Evolutionary conservation across 139 green algal species (phyloP).

Genomic region (Auxenochlorella protothecoides): DNA sequence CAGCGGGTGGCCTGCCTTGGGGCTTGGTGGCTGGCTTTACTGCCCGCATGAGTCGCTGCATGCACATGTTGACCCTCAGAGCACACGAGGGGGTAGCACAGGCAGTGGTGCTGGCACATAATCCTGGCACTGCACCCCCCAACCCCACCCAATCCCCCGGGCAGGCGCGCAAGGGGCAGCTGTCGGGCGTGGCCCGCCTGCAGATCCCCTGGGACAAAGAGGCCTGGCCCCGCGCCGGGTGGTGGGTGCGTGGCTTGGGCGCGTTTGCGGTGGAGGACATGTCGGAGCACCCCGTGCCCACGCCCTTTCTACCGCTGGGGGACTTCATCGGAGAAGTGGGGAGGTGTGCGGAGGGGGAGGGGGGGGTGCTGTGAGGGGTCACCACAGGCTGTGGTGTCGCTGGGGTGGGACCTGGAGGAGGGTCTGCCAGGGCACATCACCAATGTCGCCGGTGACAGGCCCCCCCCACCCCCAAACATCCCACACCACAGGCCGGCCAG

Average conservation of each 20-base stretch:
- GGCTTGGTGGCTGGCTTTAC: too few relatives aligned
- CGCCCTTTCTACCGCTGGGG: constrained; percentile 43
- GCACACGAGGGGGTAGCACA: not conserved
- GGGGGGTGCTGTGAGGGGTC: not conserved
- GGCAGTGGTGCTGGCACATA: not conserved
- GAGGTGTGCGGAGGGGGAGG: not conserved
- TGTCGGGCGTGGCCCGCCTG: constrained; percentile 7
- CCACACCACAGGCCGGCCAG: not conserved
- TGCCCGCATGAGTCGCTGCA: too few relatives aligned
- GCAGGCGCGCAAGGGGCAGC: not conserved
- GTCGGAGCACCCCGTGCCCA: constrained; percentile 46
- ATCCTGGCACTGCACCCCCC: too few relatives aligned
- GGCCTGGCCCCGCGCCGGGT: constrained; percentile 26
- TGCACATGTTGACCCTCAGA: not conserved
- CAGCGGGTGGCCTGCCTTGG: not conserved
- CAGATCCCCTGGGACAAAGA: constrained; percentile 23
- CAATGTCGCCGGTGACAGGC: not conserved
- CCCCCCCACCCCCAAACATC: too few relatives aligned
- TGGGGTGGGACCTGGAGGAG: too few relatives aligned
- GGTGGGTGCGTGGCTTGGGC: constrained; percentile 27
- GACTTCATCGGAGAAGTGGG: constrained; percentile 50
- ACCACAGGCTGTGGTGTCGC: too few relatives aligned
- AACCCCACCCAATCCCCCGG: too few relatives aligned
- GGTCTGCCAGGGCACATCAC: too few relatives aligned
- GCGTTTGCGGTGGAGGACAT: constrained; percentile 38